phyloP scores from a whole-genome alignment of 2,329 filamentous ascomycete genomes.

The Pyrenophora seminiperda region DNA sequence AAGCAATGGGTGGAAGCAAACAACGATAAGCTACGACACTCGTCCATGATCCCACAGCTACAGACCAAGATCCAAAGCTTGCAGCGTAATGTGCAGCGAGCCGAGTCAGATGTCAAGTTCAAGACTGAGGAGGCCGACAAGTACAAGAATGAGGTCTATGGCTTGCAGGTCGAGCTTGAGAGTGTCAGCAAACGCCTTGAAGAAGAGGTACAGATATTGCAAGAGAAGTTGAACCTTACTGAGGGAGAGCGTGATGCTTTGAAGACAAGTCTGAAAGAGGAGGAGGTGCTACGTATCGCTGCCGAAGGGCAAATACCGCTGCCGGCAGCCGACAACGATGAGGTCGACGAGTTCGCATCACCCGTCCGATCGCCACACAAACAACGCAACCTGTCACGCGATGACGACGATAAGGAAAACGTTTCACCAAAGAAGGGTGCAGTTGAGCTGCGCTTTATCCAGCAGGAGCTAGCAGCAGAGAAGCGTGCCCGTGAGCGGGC shows the following conservation, averaged over 20 bases:
- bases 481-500: slow-evolving; percentile 68
- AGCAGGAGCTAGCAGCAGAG: slow-evolving; percentile 59
- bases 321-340: slow-evolving; percentile 57
- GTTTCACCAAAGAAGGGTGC: slow-evolving; percentile 51
- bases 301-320: slow-evolving; percentile 72
- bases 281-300: slow-evolving; percentile 73
- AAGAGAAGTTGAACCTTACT: slow-evolving; percentile 66
- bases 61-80: slow-evolving; percentile 39
- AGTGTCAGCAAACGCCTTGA: slow-evolving; percentile 67
- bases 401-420: slow-evolving; percentile 55
- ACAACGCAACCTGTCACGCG: slow-evolving; percentile 51
- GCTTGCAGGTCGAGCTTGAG: slow-evolving; percentile 56
- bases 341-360: slow-evolving; percentile 67
- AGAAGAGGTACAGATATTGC: slow-evolving; percentile 68
- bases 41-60: slow-evolving; percentile 32
- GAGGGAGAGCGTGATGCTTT: slow-evolving; percentile 77
- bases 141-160: slow-evolving; percentile 52
- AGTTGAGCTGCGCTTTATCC: slow-evolving; percentile 54
- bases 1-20: slow-evolving; percentile 30
- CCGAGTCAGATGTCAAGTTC: slow-evolving; percentile 40
- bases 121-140: slow-evolving; percentile 42
- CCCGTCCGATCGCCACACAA: slow-evolving; percentile 60
- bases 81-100: slow-evolving; percentile 32
- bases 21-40: slow-evolving; percentile 31
- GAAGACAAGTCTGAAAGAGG: slow-evolving; percentile 72